phyloP scores from a whole-genome alignment of 2,329 filamentous ascomycete genomes.

The Thermochaetoides dissita region DNA sequence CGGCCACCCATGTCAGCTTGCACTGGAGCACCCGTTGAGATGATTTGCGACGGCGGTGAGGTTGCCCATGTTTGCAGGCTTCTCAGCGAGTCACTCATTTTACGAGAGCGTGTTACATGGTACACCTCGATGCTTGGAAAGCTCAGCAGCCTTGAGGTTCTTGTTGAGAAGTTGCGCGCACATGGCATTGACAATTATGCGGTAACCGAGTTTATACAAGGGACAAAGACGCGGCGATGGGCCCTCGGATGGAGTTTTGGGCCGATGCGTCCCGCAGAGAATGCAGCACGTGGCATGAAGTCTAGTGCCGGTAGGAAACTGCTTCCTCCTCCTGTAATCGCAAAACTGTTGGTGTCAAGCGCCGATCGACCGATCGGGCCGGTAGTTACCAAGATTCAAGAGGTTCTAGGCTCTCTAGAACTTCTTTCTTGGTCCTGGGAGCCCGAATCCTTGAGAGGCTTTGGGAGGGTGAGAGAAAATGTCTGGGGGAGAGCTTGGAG shows the following conservation, averaged over 20 bases:
- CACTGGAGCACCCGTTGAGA: constrained; percentile 69
- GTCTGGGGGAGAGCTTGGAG: constrained; percentile 69
- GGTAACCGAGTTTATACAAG: constrained; percentile 66
- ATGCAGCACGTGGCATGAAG: constrained; percentile 30
- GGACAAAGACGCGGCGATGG: constrained; percentile 69
- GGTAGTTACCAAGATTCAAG: constrained; percentile 24
- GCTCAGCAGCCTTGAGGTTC: constrained; percentile 48
- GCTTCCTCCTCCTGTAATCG: constrained; percentile 29
- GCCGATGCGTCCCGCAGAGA: constrained; percentile 44
- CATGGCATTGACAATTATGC: constrained; percentile 61
- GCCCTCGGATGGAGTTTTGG: constrained; percentile 78
- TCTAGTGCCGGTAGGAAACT: constrained; percentile 27
- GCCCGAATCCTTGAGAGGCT: constrained; percentile 34
- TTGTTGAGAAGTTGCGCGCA: constrained; percentile 45
- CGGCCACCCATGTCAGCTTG: constrained; percentile 56
- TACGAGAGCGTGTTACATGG: constrained; percentile 55
- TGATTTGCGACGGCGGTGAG: constrained; percentile 65
- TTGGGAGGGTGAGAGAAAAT: constrained; percentile 52
- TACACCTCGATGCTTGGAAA: constrained; percentile 89
- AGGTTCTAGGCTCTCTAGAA: constrained; percentile 40
- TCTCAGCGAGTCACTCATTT: constrained; percentile 17
- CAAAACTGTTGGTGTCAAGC: constrained; percentile 31
- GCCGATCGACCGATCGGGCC: constrained; percentile 25
- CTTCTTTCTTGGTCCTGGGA: constrained; percentile 53
- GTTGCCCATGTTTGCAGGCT: constrained; percentile 84